These are phyloP conservation scores for Carex sylvatica DNA, from an alignment of 202 grass and related monocot species.

Conservation along the genomic window DNA sequence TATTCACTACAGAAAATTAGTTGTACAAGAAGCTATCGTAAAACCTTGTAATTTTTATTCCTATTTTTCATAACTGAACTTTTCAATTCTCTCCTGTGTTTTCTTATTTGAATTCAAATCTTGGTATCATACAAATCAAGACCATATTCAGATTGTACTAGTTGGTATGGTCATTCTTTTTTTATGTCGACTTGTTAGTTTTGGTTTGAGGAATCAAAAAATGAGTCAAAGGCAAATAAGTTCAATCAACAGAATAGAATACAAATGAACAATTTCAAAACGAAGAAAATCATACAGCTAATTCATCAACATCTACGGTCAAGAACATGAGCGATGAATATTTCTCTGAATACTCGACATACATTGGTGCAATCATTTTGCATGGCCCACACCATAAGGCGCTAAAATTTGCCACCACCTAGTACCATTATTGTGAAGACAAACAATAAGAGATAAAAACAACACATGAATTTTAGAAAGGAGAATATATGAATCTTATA, in stretches of 20 bases:
- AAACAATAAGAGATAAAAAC: not conserved
- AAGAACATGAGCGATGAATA: constrained; percentile 65
- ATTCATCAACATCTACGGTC: constrained; percentile 69
- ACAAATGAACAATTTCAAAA: constrained; percentile 9
- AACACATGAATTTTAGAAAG: not conserved
- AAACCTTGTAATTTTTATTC: not conserved
- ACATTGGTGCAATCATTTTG: constrained; percentile 58
- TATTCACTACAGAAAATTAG: constrained; percentile 2
- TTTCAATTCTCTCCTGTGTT: not conserved
- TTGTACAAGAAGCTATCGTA: not conserved
- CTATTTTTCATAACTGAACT: not conserved
- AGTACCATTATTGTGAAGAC: not conserved
- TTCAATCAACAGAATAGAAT: not conserved
- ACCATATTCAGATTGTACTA: not conserved
- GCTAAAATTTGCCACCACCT: constrained; percentile 90
- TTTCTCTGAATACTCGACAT: constrained; percentile 60
- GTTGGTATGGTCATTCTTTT: not conserved
- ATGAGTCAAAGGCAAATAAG: not conserved
- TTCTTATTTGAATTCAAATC: not conserved
- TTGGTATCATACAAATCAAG: not conserved
- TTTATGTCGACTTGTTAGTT: not conserved
- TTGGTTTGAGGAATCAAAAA: not conserved
- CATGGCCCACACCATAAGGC: constrained; percentile 87
- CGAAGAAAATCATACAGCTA: constrained; percentile 44
- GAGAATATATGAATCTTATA: not conserved